A percentile compares a stretch with the other conserved stretches of the same genome.
Evolutionary conservation across 192 early-diverging fungal genomes (phyloP).

Genomic region (Backusella morwellensis): DNA sequence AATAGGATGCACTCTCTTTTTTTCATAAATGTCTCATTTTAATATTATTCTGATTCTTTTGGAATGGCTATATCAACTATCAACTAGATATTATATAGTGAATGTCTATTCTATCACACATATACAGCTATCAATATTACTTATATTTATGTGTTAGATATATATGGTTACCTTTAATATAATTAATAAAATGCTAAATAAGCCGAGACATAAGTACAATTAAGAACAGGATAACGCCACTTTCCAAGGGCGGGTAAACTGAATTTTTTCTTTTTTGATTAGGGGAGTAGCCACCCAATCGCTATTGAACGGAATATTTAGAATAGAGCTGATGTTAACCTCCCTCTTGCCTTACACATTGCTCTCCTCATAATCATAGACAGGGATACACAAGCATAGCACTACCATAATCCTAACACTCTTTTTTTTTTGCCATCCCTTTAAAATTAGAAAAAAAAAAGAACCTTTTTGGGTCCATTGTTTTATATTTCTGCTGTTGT

Average conservation of each 20-base stretch:
- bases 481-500: background rate
- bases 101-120: no score
- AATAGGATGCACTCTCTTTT: background rate
- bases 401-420: background rate
- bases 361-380: background rate
- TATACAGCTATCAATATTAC: no score
- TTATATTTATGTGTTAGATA: background rate
- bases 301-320: conserved; percentile 5
- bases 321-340: conserved; percentile 12
- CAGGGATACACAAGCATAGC: background rate
- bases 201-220: background rate
- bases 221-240: background rate
- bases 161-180: background rate
- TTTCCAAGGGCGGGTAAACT: conserved; percentile 7
- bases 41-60: background rate
- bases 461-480: background rate
- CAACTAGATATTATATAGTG: background rate
- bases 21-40: background rate
- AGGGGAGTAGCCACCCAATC: background rate
- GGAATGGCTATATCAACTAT: background rate
- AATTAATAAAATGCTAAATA: background rate
- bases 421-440: conserved; percentile 2
- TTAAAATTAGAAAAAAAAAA: background rate
- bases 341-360: background rate
- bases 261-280: background rate